Base-by-base conservation (phyloP, 306 rosid genomes). In the Gastrolobium villosum region DNA sequence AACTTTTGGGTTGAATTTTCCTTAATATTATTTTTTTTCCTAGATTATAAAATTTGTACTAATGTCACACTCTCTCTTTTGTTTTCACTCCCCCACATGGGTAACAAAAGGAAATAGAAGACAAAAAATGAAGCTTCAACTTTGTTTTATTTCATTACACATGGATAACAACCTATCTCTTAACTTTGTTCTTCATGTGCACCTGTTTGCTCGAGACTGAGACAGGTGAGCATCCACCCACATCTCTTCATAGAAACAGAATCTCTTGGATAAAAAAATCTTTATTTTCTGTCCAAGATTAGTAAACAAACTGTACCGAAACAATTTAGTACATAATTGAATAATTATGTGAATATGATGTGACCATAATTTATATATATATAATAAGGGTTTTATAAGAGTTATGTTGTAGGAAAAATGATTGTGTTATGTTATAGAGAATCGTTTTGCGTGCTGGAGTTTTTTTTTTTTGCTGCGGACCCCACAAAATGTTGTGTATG, bases 101-200 rank as follows among this genome's bases (percentile, higher is more conserved):
- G 65, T 35, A 70, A 70, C 78, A 76, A 81, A 61, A 75, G 36
- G 41, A n/a, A 48, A 50, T 28, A 26, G 7, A 75, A 49, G 82
- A 57, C 79, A 56, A 72, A 54, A 69, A 64, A 15, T 20, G 43
- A 54, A 63, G 43, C 44, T 72, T 65, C 45, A 54, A 62, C 69
- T 60, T 50, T 41, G 26, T 53, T 60, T 73, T 64, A 44, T 44
- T 35, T 76, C 26, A 35, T 11, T 32, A 69, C 81, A 61, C 73
- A 71, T 82, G 78, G 74, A 79, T 74, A 74, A 28, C 57, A 62
- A 68, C 34, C 35, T 48, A 13, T 50, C 70, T 78, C 40, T 39
- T 65, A 13, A 13, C 53, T n/a, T 55, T 32, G 65, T 60, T 46
- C 55, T 13, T 78, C 81, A 74, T 74, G 88, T 82, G 88, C 68